These are phyloP conservation scores for Angomonas ambiguus DNA, from an alignment of 208 protist species.

Conservation along the genomic window DNA sequence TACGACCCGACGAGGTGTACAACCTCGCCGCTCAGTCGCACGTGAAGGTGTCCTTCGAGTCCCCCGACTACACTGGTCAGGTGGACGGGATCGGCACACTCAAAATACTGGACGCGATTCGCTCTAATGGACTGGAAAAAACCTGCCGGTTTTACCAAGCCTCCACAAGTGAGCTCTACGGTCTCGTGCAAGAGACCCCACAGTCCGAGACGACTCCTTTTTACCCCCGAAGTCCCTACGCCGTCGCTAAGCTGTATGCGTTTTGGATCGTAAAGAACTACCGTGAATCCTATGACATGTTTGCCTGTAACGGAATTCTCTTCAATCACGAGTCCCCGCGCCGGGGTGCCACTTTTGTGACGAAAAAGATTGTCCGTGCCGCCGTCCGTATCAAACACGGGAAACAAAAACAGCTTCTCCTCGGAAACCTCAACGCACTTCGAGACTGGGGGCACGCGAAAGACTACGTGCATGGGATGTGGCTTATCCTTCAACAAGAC, in stretches of 20 bases:
- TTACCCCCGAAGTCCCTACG: conserved; percentile 94
- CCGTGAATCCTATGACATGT: conserved; percentile 92
- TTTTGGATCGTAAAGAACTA: conserved; percentile 96
- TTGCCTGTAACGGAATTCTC: conserved; percentile 93
- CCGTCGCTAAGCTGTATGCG: conserved; percentile 93
- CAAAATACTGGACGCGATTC: conserved; percentile 91
- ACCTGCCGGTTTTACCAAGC: conserved; percentile 80
- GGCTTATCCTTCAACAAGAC: conserved; percentile 93
- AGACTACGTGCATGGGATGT: conserved; percentile 94
- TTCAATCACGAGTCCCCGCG: conserved; percentile 97
- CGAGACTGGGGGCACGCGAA: conserved; percentile 95
- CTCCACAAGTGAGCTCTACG: conserved; percentile 88
- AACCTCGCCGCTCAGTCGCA: conserved; percentile 93
- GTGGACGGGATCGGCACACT: conserved; percentile 90
- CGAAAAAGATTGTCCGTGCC: conserved; percentile 93
- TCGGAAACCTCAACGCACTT: conserved; percentile 92
- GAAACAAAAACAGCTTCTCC: conserved; percentile 58
- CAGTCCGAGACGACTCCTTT: conserved; percentile 95
- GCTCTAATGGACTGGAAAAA: conserved; percentile 57
- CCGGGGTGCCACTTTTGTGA: conserved; percentile 93
- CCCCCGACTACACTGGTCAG: conserved; percentile 93
- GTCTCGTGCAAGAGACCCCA: conserved; percentile 87
- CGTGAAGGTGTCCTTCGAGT: conserved; percentile 95
- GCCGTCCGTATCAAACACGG: conserved; percentile 89
- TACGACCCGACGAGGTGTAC: conserved; percentile 88